These are phyloP conservation scores for Phytophthora ohioensis DNA, from an alignment of 352 stramenopile genomes.

Conservation along the genomic window DNA sequence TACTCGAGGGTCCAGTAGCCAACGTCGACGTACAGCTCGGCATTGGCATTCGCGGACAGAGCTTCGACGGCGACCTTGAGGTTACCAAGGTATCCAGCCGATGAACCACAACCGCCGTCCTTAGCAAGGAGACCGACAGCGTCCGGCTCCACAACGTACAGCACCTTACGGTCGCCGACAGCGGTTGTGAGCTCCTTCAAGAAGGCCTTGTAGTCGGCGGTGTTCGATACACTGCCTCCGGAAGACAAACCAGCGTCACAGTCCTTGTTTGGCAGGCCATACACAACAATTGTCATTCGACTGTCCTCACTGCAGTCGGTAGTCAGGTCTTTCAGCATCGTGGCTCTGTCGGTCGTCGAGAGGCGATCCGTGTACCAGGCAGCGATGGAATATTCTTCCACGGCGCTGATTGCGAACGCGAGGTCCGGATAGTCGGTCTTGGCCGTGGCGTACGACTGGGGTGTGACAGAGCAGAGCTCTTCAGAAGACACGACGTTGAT, in stretches of 20 bases:
- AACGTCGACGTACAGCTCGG: constrained; percentile 70
- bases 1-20: constrained; percentile 63
- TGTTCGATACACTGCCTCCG: constrained; percentile 45
- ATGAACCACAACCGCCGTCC: constrained; percentile 51
- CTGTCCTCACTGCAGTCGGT: constrained; percentile 41
- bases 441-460: constrained; percentile 48
- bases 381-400: constrained; percentile 53
- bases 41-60: constrained; percentile 61
- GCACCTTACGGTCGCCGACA: constrained; percentile 61
- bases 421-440: constrained; percentile 45
- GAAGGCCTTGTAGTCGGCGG: constrained; percentile 58
- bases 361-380: constrained; percentile 63
- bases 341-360: constrained; percentile 34
- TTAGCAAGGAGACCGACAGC: constrained; percentile 58
- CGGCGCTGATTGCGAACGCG: constrained; percentile 37
- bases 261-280: constrained; percentile 83
- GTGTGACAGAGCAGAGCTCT: constrained; percentile 49
- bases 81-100: constrained; percentile 59
- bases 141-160: constrained; percentile 80
- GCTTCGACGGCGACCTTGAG: constrained; percentile 49
- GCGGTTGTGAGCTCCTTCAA: constrained; percentile 45
- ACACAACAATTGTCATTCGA: constrained; percentile 65
- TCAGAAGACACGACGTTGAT: constrained; percentile 19
- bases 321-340: constrained; percentile 37
- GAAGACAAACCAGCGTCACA: constrained; percentile 64